Percentiles rank a stretch among this genome's conserved stretches.
phyloP scores from a whole-genome alignment of 495 filamentous ascomycete species.

The Pseudoneurospora amorphoporcata region DNA sequence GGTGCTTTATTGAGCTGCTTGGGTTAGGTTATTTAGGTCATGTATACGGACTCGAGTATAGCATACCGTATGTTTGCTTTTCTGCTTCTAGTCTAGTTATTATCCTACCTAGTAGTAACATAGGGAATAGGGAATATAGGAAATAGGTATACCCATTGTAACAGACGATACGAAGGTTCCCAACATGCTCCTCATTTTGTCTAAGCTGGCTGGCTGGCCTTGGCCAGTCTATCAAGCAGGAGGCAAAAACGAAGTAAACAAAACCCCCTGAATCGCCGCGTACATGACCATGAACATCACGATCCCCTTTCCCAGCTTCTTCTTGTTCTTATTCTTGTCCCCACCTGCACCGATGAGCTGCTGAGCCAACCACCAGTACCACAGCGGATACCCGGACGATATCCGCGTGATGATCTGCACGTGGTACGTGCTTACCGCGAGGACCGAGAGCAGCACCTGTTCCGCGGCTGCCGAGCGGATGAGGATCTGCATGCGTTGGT shows the following conservation, averaged over 20 bases:
- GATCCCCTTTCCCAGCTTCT: conserved; percentile 17
- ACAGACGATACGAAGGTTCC: too few relatives aligned
- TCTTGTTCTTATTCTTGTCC: conserved; percentile 8
- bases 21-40: too few relatives aligned
- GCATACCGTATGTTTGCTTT: too few relatives aligned
- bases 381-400: conserved; percentile 78
- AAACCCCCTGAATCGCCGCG: conserved; percentile 63
- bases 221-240: conserved; percentile 47
- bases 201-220: too few relatives aligned
- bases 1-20: conserved; percentile 24
- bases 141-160: too few relatives aligned
- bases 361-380: conserved; percentile 69
- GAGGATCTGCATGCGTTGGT: conserved; percentile 12
- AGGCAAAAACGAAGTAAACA: conserved; percentile 90
- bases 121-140: too few relatives aligned
- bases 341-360: conserved; percentile 22
- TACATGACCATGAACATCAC: conserved; percentile 65
- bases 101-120: too few relatives aligned
- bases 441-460: conserved; percentile 59
- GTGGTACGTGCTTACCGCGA: conserved; percentile 67
- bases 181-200: too few relatives aligned
- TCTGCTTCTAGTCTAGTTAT: too few relatives aligned
- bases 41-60: too few relatives aligned
- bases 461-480: conserved; percentile 53
- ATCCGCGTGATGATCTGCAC: conserved; percentile 89